Evolutionary conservation across 2,329 filamentous ascomycete genomes (phyloP).

Genomic region (Colletotrichum graminicola): DNA sequence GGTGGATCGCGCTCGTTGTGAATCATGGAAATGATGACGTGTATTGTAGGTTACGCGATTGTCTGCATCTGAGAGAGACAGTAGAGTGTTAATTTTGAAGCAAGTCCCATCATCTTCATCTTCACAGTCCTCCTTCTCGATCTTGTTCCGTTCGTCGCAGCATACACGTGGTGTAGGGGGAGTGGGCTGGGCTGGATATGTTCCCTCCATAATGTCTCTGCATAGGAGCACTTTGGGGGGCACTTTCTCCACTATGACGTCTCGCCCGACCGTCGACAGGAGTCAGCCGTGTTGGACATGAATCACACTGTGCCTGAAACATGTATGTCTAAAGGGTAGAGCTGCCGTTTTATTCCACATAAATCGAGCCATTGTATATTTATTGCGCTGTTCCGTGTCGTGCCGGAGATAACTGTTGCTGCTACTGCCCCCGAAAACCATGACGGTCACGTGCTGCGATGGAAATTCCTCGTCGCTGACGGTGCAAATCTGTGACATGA

Average conservation of each 20-base stretch:
- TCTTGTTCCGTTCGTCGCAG: not conserved
- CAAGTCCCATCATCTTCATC: no score
- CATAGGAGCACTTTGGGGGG: slow-evolving; percentile 20
- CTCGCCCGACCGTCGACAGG: not conserved
- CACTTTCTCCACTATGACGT: slow-evolving; percentile 34
- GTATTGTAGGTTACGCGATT: no score
- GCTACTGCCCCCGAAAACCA: not conserved
- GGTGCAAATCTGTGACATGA: not conserved
- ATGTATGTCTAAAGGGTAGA: not conserved
- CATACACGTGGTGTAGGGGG: not conserved
- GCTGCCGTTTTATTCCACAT: not conserved
- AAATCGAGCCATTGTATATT: not conserved
- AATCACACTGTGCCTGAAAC: not conserved
- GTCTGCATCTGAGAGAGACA: no score
- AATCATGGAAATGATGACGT: no score
- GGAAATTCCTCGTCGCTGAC: not conserved
- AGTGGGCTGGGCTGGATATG: not conserved
- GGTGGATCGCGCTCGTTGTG: no score
- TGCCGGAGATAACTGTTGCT: not conserved
- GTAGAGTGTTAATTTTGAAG: no score
- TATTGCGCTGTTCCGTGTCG: not conserved
- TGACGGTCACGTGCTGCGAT: not conserved
- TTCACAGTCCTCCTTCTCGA: not conserved
- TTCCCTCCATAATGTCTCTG: slow-evolving; percentile 29
- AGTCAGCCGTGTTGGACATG: not conserved